phyloP scores from a whole-genome alignment of 495 filamentous ascomycete species.

The Xylaria flabelliformis region DNA sequence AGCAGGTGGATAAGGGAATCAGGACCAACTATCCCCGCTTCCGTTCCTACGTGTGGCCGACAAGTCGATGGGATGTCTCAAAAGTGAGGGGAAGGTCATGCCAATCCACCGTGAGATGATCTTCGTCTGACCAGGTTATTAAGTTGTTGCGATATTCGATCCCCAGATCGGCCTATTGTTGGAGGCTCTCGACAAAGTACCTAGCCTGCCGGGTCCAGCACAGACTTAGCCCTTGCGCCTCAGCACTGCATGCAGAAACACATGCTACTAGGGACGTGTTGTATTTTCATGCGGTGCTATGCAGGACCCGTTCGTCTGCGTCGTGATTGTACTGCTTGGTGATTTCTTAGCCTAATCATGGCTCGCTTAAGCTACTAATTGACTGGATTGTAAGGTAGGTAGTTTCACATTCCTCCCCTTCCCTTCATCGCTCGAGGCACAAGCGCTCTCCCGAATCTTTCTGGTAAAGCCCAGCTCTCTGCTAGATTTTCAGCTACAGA shows the following conservation, averaged over 20 bases:
- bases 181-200: not conserved
- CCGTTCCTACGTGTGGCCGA: not conserved
- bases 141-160: not conserved
- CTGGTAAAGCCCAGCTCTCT: constrained; percentile 9
- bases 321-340: not conserved
- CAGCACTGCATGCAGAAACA: constrained; percentile 3
- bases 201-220: not conserved
- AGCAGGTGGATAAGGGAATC: not conserved
- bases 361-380: not conserved
- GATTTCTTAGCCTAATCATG: not conserved
- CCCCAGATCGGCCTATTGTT: not conserved
- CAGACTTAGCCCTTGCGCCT: not conserved
- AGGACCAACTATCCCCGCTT: constrained; percentile 7
- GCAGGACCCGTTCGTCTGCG: not conserved
- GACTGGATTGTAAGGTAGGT: not conserved
- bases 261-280: constrained; percentile 5
- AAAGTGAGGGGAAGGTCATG: not conserved
- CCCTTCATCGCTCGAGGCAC: not conserved
- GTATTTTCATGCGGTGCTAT: constrained; percentile 3
- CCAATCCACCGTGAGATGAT: not conserved
- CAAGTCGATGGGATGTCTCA: not conserved
- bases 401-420: not conserved
- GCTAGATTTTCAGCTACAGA: not conserved
- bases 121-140: not conserved
- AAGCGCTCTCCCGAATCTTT: not conserved